Conservation (phyloP, 2,329 filamentous ascomycete species). For the Diaporthe citriasiana region DNA sequence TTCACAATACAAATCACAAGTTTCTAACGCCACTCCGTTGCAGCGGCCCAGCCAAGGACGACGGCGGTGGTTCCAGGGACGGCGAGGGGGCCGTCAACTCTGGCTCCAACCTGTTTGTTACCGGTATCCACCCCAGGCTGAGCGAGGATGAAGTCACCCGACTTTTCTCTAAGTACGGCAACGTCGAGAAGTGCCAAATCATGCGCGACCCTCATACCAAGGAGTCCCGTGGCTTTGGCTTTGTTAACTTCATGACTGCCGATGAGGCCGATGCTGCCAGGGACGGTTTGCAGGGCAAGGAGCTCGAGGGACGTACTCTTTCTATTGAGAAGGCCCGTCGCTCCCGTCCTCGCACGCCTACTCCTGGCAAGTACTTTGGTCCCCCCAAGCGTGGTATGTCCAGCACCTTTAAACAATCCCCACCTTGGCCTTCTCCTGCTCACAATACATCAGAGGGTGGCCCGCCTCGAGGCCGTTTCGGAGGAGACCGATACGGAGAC, state of each 20-base stretch:
- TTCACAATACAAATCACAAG: background rate
- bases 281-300: constrained; percentile 94
- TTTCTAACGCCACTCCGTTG: constrained; percentile 22
- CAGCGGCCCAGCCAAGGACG: constrained; percentile 65
- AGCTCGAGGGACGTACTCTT: constrained; percentile 93
- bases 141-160: constrained; percentile 91
- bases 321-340: constrained; percentile 99
- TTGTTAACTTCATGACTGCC: constrained; percentile 98
- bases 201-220: constrained; percentile 99
- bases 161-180: constrained; percentile 98
- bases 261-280: constrained; percentile 97
- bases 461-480: constrained; percentile 64
- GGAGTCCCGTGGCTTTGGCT: constrained; percentile 98
- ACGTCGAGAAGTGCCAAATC: constrained; percentile 99
- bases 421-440: constrained; percentile 55
- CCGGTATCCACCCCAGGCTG: constrained; percentile 94
- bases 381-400: constrained; percentile 94
- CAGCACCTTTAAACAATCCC: constrained; percentile 55
- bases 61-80: constrained; percentile 61
- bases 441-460: constrained; percentile 64
- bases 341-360: constrained; percentile 93
- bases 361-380: constrained; percentile 98
- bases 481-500: constrained; percentile 70
- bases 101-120: constrained; percentile 98
- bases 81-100: constrained; percentile 85